Evolutionary conservation across 169 alveolate species (phyloP), one percentile per base, ranked within the genome.

Genomic region (Eimeria necatrix): DNA sequence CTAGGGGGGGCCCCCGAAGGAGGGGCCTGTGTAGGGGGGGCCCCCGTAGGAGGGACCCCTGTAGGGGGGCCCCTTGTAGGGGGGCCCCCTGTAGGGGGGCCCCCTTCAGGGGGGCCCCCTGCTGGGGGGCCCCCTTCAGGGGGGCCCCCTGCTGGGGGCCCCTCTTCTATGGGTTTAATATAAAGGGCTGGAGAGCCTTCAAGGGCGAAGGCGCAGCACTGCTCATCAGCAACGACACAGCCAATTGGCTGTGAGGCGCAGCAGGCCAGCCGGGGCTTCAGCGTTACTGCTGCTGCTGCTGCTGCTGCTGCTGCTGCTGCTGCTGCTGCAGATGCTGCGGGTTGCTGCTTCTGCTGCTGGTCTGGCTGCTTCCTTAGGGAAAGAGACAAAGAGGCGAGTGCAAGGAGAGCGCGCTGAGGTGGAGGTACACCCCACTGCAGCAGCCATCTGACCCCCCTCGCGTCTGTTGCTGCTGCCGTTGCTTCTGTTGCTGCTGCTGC

Each of bases 121-220:
- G 41, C 41, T 32, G 41, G 41, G 41, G 41, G 41, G 3, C 41
- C 41, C 41, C 41, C 2, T 32, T 0, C 2, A 2, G 41, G 41
- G 41, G 41, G 41, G 41, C 41, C 41, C 2, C 41, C 41, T 32
- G 41, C 41, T 56, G 10, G 59, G 46, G 49, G 48, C 51, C 51
- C 89, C 89, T 70, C 49, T 20, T 80, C 89, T 49, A 80, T 49
- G 4, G 89, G 61, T 9, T 51, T 64, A 26, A 80, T 80, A 56
- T 56, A 49, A 6, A 80, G 61, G 48, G 16, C 24, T 4, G 89
- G 89, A 52, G 89, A 80, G 16, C 89, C 89, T 3, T 16, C 70
- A 80, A 56, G 26, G 32, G 89, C 89, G 51, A 80, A 80, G 71
- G 20, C 48, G 89, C 89, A 80, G 89, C 89, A 80, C 89, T 80